phyloP scores from a whole-genome alignment of 371 early-diverging fungal genomes.

The Mortierella sp. region DNA sequence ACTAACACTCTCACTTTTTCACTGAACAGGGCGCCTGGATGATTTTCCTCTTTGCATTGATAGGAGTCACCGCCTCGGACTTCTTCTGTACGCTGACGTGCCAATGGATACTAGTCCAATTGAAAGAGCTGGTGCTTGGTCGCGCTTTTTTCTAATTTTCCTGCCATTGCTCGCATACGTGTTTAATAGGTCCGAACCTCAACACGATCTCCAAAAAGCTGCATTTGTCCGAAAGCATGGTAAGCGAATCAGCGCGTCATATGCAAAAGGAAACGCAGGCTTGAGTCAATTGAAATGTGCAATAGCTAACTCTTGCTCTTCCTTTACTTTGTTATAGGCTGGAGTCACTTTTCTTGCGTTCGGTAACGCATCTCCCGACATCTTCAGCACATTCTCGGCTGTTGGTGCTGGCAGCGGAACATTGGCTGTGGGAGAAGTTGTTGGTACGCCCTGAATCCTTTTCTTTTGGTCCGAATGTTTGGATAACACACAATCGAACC shows the following conservation, averaged over 20 bases:
- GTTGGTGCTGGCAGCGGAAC: constrained; percentile 79
- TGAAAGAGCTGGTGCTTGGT: neutral
- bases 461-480: no score
- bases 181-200: constrained; percentile 69
- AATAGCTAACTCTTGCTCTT: neutral
- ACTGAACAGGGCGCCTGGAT: constrained; percentile 65
- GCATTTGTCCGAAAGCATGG: constrained; percentile 76
- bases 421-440: constrained; percentile 80
- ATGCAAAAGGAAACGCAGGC: neutral
- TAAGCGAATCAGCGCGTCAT: constrained; percentile 27
- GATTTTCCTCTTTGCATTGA: constrained; percentile 73
- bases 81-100: constrained; percentile 67
- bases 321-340: constrained; percentile 61
- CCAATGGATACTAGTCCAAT: no score
- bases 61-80: constrained; percentile 78
- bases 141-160: neutral
- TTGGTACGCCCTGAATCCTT: constrained; percentile 15
- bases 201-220: constrained; percentile 73
- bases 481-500: neutral
- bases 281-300: neutral
- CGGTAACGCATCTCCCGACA: constrained; percentile 90
- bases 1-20: neutral
- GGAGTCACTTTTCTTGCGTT: constrained; percentile 90
- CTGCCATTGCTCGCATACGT: neutral
- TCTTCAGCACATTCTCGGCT: constrained; percentile 86